Evolutionary conservation across 1,284 basidiomycete genomes (phyloP).

Genomic region (Malassezia dermatis): DNA sequence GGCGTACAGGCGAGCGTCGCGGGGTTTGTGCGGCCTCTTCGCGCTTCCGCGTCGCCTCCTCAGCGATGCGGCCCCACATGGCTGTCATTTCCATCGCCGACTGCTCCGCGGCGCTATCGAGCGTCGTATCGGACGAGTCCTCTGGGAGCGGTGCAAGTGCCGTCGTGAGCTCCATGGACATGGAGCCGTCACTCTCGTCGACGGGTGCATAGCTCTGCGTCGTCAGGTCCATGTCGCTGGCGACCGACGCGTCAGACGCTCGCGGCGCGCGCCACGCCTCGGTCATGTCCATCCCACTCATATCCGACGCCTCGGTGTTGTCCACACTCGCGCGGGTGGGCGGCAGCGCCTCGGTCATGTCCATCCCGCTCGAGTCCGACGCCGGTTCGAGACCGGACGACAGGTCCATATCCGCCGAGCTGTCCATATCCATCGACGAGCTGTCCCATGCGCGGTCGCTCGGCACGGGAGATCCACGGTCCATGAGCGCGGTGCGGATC

Average conservation of each 20-base stretch:
- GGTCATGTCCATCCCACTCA: conserved; percentile 14
- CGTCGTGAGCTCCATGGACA: conserved; percentile 26
- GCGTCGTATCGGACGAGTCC: conserved; percentile 13
- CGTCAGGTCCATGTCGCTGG: not conserved
- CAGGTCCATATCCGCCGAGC: conserved; percentile 7
- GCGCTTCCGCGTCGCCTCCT: conserved; percentile 13
- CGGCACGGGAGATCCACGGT: conserved; percentile 6
- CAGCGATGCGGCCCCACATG: conserved; percentile 21
- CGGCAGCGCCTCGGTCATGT: conserved; percentile 14
- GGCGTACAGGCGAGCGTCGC: conserved; percentile 14
- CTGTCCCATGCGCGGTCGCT: not conserved
- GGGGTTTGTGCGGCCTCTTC: conserved; percentile 8
- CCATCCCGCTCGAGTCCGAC: conserved; percentile 6
- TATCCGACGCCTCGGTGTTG: not conserved
- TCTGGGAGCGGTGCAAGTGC: not conserved
- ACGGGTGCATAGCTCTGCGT: not conserved
- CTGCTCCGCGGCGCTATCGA: conserved; percentile 2
- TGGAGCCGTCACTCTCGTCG: conserved; percentile 5
- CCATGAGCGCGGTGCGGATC: conserved; percentile 12
- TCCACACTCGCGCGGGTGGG: not conserved
- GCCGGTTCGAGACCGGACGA: not conserved
- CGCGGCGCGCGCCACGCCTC: not conserved
- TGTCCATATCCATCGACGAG: not conserved
- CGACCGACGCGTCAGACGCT: not conserved
- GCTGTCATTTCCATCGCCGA: conserved; percentile 32